phyloP scores from a whole-genome alignment of 2,329 filamentous ascomycete genomes.

The Geosmithia morbida region DNA sequence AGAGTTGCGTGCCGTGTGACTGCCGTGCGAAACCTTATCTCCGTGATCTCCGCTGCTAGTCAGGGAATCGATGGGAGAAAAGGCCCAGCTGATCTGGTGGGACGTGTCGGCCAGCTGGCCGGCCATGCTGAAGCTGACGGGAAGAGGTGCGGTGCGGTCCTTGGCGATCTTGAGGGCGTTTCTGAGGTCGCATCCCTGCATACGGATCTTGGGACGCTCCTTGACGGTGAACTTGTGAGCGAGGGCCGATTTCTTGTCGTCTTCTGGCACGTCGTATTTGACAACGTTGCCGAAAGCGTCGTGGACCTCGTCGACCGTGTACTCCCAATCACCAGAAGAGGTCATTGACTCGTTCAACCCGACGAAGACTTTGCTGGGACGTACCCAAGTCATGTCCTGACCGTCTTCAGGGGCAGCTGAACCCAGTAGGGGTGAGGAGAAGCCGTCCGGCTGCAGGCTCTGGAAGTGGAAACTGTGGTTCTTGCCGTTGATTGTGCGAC shows the following conservation, averaged over 20 bases:
- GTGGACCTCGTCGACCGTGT: slow-evolving; percentile 80
- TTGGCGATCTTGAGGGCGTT: slow-evolving; percentile 74
- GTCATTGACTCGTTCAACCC: slow-evolving; percentile 83
- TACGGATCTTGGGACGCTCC: slow-evolving; percentile 62
- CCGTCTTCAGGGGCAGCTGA: slow-evolving; percentile 30
- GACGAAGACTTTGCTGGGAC: slow-evolving; percentile 58
- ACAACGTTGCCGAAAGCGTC: slow-evolving; percentile 82
- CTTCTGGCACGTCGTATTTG: slow-evolving; percentile 51
- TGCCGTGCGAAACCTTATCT: slow-evolving; percentile 39
- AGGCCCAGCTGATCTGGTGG: slow-evolving; percentile 67
- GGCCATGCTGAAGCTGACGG: slow-evolving; percentile 53
- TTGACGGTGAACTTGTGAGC: slow-evolving; percentile 73
- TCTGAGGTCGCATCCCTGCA: slow-evolving; percentile 65
- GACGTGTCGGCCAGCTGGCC: slow-evolving; percentile 45
- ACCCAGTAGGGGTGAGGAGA: slow-evolving; percentile 61
- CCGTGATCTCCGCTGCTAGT: slow-evolving; percentile 57
- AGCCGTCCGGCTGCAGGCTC: slow-evolving; percentile 81
- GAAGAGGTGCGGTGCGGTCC: slow-evolving; percentile 52
- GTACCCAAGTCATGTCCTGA: slow-evolving; percentile 69
- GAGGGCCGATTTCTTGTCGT: slow-evolving; percentile 58
- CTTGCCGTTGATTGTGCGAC: slow-evolving; percentile 69
- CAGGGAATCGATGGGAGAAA: slow-evolving; percentile 59
- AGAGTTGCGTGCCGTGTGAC: slow-evolving; percentile 44
- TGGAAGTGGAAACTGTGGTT: slow-evolving; percentile 81
- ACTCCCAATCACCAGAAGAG: slow-evolving; percentile 68